Evolutionary conservation across 1,139 yeast species (phyloP).

Genomic region (Pichia sp.): DNA sequence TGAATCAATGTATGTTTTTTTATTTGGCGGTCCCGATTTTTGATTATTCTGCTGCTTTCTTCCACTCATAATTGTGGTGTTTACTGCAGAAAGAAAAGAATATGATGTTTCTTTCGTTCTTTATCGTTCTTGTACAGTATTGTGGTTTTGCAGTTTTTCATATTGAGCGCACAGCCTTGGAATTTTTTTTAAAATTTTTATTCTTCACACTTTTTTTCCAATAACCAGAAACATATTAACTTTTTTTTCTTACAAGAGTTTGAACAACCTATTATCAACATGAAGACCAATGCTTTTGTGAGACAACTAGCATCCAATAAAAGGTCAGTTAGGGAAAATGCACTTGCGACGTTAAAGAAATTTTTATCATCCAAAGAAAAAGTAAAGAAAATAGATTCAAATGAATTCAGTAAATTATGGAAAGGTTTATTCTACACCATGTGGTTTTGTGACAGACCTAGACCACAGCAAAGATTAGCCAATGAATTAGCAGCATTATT

Average conservation of each 20-base stretch:
- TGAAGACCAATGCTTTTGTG: constrained; percentile 46
- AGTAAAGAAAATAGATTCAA: constrained; percentile 18
- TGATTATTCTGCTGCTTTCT: neutral
- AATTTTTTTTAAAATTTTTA: neutral
- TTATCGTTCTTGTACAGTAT: too few relatives aligned
- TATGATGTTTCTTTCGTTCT: too few relatives aligned
- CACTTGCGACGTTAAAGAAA: constrained; percentile 58
- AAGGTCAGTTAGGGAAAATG: constrained; percentile 66
- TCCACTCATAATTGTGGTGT: neutral
- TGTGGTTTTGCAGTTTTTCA: neutral
- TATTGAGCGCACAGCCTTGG: neutral
- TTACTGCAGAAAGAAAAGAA: too few relatives aligned
- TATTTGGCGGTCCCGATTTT: constrained; percentile 11
- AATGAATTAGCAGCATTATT: constrained; percentile 59
- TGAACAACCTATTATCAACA: neutral
- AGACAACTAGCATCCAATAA: constrained; percentile 82
- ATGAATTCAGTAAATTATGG: constrained; percentile 82
- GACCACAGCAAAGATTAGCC: constrained; percentile 84
- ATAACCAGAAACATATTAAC: neutral
- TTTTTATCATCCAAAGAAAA: constrained; percentile 39
- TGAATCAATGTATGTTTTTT: constrained; percentile 17
- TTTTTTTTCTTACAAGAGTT: neutral
- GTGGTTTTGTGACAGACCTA: constrained; percentile 96
- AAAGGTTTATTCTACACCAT: constrained; percentile 85
- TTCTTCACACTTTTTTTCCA: neutral